Evolutionary conservation across 1,139 yeast species (phyloP).

Genomic region (Kodamaea sp.): DNA sequence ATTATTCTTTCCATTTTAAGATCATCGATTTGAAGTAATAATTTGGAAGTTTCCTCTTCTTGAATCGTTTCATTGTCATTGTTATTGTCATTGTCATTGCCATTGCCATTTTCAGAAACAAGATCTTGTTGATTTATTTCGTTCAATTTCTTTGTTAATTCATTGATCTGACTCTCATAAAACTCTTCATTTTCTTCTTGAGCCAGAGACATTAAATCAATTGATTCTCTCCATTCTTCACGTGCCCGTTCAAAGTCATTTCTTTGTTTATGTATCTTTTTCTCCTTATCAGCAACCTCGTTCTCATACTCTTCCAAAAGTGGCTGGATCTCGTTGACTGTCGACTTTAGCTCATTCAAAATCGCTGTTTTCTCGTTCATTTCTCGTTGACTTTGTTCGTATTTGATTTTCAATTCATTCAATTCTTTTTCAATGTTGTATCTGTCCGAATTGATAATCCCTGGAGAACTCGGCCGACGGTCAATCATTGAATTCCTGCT

Average conservation of each 20-base stretch:
- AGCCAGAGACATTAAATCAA: conserved; percentile 47
- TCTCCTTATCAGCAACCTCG: conserved; percentile 42
- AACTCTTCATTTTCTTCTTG: conserved; percentile 41
- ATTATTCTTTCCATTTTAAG: conserved; percentile 13
- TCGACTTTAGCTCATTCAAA: conserved; percentile 38
- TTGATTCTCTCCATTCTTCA: conserved; percentile 54
- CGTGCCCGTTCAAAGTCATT: conserved; percentile 50
- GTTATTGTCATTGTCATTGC: background rate
- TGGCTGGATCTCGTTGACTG: conserved; percentile 47
- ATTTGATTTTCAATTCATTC: conserved; percentile 16
- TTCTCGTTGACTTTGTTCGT: conserved; percentile 24
- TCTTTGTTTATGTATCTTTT: conserved; percentile 40
- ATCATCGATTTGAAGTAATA: conserved; percentile 11
- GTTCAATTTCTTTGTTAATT: conserved; percentile 10
- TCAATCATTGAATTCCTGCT: conserved; percentile 3
- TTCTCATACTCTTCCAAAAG: conserved; percentile 43
- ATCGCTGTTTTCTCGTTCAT: conserved; percentile 35
- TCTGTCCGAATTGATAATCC: conserved; percentile 2
- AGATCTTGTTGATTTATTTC: background rate
- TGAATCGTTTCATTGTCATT: conserved; percentile 1
- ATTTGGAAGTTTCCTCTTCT: conserved; percentile 11
- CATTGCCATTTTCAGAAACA: background rate
- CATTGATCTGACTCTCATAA: conserved; percentile 29
- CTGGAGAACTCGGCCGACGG: background rate
- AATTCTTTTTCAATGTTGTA: conserved; percentile 11